Conservation (phyloP, 495 filamentous ascomycete species). For the Rusavskia elegans region DNA sequence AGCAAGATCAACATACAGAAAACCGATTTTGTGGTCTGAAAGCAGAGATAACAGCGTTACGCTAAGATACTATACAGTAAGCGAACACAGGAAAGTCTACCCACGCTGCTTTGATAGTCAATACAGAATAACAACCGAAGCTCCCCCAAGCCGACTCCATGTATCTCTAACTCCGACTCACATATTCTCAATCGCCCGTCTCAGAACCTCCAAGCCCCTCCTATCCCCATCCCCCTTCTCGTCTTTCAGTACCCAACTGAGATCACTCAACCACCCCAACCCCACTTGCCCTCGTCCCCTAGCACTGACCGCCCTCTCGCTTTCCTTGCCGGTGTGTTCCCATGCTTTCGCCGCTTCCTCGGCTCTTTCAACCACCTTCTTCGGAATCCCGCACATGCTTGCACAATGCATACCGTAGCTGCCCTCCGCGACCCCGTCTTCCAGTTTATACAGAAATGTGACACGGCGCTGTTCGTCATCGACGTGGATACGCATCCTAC, state of each 20-base stretch:
- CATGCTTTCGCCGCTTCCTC: conserved; percentile 85
- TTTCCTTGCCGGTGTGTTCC: conserved; percentile 84
- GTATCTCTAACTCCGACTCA: conserved; percentile 20
- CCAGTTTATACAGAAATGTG: conserved; percentile 91
- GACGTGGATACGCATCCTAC: conserved; percentile 86
- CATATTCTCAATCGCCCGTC: conserved; percentile 61
- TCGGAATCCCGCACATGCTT: conserved; percentile 87
- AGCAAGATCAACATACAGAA: no score
- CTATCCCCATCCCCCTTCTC: conserved; percentile 21
- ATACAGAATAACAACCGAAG: no score
- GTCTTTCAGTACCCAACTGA: conserved; percentile 64
- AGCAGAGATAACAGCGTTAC: no score
- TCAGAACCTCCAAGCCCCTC: conserved; percentile 27
- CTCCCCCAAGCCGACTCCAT: not conserved
- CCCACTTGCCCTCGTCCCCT: conserved; percentile 64
- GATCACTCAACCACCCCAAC: conserved; percentile 80
- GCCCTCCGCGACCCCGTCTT: conserved; percentile 89
- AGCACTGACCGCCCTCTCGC: conserved; percentile 72
- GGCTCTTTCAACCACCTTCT: conserved; percentile 66
- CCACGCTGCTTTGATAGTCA: no score
- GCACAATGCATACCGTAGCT: conserved; percentile 99
- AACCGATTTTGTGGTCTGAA: no score
- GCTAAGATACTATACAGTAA: no score
- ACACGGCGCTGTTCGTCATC: conserved; percentile 70
- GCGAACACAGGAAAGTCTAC: no score